Conservation (phyloP, 176 grass and related monocot genomes). For the Paspalum notatum region DNA sequence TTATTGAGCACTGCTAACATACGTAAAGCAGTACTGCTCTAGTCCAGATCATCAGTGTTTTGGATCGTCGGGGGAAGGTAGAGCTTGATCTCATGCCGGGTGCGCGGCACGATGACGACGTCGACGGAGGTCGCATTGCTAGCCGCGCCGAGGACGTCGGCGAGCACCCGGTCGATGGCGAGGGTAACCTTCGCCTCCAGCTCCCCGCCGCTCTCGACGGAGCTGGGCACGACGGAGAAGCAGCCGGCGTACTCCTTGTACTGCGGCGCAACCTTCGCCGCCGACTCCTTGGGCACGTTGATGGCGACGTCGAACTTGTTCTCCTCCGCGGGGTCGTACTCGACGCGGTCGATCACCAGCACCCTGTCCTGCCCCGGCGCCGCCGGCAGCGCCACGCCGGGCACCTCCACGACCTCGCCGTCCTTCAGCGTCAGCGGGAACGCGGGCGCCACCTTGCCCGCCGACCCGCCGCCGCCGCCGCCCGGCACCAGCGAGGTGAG, state of each 20-base stretch:
- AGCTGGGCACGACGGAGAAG: background rate
- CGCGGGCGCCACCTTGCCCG: background rate
- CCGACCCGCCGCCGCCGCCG: background rate
- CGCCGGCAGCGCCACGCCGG: background rate
- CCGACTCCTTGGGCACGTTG: too few relatives aligned
- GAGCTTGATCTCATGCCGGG: background rate
- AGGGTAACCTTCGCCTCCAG: background rate
- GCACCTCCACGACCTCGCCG: background rate
- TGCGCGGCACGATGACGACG: background rate
- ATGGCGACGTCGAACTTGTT: conserved; percentile 21
- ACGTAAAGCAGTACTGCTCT: too few relatives aligned
- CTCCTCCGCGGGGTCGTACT: background rate
- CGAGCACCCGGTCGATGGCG: background rate
- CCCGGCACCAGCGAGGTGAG: background rate
- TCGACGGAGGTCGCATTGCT: background rate
- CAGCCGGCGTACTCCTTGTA: background rate
- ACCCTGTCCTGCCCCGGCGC: background rate
- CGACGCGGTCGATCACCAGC: conserved; percentile 3
- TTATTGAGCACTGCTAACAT: too few relatives aligned
- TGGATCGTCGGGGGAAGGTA: too few relatives aligned
- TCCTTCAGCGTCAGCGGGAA: background rate
- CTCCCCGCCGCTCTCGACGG: too few relatives aligned
- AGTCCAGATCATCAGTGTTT: too few relatives aligned
- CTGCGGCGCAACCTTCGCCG: too few relatives aligned
- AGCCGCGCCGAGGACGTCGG: background rate